Percentiles rank a stretch among this genome's conserved stretches.
These are phyloP conservation scores for Xerophyta viscosa DNA, from an alignment of 106 monocot genomes.

Conservation along the genomic window DNA sequence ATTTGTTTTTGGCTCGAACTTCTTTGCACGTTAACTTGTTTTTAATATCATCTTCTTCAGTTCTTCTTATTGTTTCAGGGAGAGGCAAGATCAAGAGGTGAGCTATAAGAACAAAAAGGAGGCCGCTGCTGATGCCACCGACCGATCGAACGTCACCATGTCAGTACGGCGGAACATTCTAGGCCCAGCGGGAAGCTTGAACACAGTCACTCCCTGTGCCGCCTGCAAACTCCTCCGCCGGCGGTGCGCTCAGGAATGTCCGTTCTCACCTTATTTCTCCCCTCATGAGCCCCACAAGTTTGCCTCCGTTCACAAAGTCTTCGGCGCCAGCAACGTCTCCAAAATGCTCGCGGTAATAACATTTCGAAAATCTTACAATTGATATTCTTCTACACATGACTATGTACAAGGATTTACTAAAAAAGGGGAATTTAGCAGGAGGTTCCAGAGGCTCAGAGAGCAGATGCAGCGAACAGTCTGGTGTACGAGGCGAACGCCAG, in stretches of 20 bases:
- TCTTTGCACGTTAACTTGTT: neutral
- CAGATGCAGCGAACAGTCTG: conserved; percentile 70
- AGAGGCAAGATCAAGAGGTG: conserved; percentile 45
- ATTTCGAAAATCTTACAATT: neutral
- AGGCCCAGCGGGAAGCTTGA: conserved; percentile 35
- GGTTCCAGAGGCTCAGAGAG: conserved; percentile 62
- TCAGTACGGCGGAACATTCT: conserved; percentile 35
- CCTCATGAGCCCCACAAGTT: conserved; percentile 97
- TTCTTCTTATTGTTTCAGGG: conserved; percentile 14
- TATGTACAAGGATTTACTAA: neutral
- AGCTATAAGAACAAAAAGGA: conserved; percentile 70
- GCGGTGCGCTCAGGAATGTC: conserved; percentile 91
- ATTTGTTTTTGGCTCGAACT: neutral
- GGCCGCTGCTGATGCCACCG: conserved; percentile 21
- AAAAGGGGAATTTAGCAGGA: conserved; percentile 23
- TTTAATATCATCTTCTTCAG: neutral
- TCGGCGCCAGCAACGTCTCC: conserved; percentile 96
- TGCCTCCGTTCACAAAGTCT: conserved; percentile 89
- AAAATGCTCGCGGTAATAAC: conserved; percentile 81
- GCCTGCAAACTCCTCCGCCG: conserved; percentile 86
- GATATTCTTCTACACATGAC: too few species aligned
- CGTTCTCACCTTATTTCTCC: conserved; percentile 94
- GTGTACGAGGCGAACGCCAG: conserved; percentile 76
- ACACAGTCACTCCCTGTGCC: conserved; percentile 85
- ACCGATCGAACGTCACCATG: conserved; percentile 8